Percentiles rank a stretch among this genome's conserved stretches.
Evolutionary conservation across 345 rosid species (phyloP).

Genomic region (Raphanus sativus): DNA sequence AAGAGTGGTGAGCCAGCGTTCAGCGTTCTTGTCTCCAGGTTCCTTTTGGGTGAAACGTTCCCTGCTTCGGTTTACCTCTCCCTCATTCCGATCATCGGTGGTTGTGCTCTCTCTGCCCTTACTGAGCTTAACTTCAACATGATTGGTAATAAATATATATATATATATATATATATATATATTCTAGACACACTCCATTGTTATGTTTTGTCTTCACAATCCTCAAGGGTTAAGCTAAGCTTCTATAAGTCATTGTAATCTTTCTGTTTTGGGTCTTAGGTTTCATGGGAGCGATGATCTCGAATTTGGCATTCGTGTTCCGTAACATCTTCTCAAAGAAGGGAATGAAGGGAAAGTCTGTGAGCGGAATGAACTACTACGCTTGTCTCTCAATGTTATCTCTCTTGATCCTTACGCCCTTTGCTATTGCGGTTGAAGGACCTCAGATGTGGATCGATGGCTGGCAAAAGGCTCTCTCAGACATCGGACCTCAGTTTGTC

Average conservation of each 20-base stretch:
- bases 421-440: conserved; percentile 95
- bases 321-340: conserved; percentile 93
- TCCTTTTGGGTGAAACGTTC: conserved; percentile 83
- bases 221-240: not conserved
- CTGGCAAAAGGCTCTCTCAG: conserved; percentile 64
- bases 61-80: conserved; percentile 79
- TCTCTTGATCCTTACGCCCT: conserved; percentile 84
- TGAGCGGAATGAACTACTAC: conserved; percentile 99
- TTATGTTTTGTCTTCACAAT: too few relatives aligned
- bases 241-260: not conserved
- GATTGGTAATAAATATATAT: conserved; percentile 57
- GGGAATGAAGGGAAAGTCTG: conserved; percentile 96
- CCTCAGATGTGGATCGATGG: conserved; percentile 97
- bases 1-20: conserved; percentile 99
- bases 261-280: conserved; percentile 46
- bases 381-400: conserved; percentile 95
- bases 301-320: conserved; percentile 83
- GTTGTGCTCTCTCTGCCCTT: conserved; percentile 92
- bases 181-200: not conserved
- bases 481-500: conserved; percentile 79
- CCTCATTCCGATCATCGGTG: conserved; percentile 94
- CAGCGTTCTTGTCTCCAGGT: conserved; percentile 88
- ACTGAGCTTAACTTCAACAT: conserved; percentile 99
- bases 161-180: too few relatives aligned
- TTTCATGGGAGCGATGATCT: conserved; percentile 74